A percentile compares a stretch with the other conserved stretches of the same genome.
phyloP scores from a whole-genome alignment of 768 basidiomycete genomes.

The Tephrocybe sp. region DNA sequence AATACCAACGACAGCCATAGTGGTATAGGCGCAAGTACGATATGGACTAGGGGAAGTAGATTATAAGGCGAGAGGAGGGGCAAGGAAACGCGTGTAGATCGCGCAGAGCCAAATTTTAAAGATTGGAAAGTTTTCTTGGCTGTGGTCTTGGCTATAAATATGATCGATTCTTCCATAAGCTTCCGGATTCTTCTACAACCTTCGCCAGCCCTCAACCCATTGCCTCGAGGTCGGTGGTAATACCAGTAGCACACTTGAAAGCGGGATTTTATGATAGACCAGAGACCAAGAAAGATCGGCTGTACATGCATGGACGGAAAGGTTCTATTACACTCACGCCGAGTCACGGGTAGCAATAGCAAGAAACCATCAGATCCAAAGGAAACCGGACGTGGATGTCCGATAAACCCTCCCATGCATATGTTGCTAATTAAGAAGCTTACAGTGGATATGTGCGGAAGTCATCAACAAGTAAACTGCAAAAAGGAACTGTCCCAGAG shows the following conservation, averaged over 20 bases:
- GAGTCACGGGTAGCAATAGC: too few relatives aligned
- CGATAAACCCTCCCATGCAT: too few relatives aligned
- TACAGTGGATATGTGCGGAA: too few relatives aligned
- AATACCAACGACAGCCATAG: constrained; percentile 92
- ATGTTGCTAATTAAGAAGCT: too few relatives aligned
- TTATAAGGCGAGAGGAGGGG: constrained; percentile 10
- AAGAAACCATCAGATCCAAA: too few relatives aligned
- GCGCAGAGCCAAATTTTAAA: constrained; percentile 18
- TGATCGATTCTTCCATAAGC: constrained; percentile 19
- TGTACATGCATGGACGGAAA: too few relatives aligned
- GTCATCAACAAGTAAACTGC: too few relatives aligned
- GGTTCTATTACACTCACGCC: too few relatives aligned
- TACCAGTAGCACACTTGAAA: background rate
- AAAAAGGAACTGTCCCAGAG: constrained; percentile 1
- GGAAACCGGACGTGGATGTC: too few relatives aligned
- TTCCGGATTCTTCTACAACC: constrained; percentile 25
- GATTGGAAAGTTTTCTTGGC: constrained; percentile 21
- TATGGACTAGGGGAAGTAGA: constrained; percentile 11
- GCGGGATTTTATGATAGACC: too few relatives aligned
- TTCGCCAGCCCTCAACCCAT: constrained; percentile 2
- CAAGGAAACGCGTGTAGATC: constrained; percentile 10
- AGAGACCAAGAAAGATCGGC: too few relatives aligned
- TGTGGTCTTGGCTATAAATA: constrained; percentile 21
- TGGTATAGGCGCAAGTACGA: constrained; percentile 21
- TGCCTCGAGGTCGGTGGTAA: background rate